Evolutionary conservation across 345 rosid species (phyloP).

Genomic region (Eutrema yunnanense): DNA sequence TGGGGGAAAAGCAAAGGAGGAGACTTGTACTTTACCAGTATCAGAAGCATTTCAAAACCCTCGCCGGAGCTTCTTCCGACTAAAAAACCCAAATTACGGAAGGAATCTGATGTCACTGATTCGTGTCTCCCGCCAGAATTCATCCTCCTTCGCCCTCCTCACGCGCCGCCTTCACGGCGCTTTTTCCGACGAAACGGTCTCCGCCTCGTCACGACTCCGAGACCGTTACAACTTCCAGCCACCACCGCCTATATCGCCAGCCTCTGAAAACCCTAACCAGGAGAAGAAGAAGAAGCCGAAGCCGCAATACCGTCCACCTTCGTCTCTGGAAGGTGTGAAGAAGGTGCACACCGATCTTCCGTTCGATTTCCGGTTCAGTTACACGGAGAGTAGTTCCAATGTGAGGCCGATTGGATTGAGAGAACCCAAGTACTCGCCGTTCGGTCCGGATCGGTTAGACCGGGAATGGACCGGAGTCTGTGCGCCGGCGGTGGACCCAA

Average conservation of each 20-base stretch:
- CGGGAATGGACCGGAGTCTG: constrained; percentile 89
- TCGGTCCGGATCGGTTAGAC: constrained; percentile 74
- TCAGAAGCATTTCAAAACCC: background rate
- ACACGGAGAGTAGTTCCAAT: constrained; percentile 66
- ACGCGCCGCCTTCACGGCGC: constrained; percentile 36
- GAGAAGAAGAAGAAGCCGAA: constrained; percentile 37
- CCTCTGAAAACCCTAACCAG: constrained; percentile 23
- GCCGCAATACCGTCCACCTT: constrained; percentile 80
- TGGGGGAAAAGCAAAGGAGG: background rate
- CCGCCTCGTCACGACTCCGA: constrained; percentile 58
- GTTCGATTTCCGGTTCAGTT: constrained; percentile 82
- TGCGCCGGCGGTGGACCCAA: constrained; percentile 70
- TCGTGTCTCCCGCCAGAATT: constrained; percentile 53
- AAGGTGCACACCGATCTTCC: constrained; percentile 52
- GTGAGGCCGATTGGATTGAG: constrained; percentile 85
- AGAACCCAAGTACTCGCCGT: constrained; percentile 93
- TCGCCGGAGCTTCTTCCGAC: constrained; percentile 8
- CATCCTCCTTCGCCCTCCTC: background rate
- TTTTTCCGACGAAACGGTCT: constrained; percentile 5
- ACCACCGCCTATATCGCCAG: constrained; percentile 55
- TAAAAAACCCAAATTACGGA: background rate
- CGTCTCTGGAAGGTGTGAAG: constrained; percentile 65
- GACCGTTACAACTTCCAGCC: constrained; percentile 60
- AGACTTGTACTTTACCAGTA: background rate
- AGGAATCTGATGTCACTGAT: constrained; percentile 33